These are phyloP conservation scores for Primulina huaijiensis DNA, from an alignment of 257 asterid species.

Conservation along the genomic window DNA sequence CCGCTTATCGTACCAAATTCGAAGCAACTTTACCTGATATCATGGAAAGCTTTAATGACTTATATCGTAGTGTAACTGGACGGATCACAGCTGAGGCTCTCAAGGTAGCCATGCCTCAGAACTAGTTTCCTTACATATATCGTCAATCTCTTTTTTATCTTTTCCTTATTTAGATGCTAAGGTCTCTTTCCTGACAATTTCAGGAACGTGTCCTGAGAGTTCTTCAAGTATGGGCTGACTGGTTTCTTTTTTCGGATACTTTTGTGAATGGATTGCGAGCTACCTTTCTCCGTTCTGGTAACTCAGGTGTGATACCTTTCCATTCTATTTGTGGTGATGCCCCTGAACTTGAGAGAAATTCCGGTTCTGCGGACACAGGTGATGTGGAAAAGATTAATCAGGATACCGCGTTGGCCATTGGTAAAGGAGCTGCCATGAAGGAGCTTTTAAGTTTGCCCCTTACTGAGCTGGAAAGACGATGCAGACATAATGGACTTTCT, in stretches of 20 bases:
- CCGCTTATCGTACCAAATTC: conserved; percentile 92
- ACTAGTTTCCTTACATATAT: neutral
- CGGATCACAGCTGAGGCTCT: conserved; percentile 96
- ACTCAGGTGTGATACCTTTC: conserved; percentile 71
- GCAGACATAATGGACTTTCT: conserved; percentile 85
- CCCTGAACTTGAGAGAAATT: conserved; percentile 69
- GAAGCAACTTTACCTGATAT: conserved; percentile 86
- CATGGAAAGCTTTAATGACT: conserved; percentile 93
- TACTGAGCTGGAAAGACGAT: conserved; percentile 81
- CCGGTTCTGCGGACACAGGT: conserved; percentile 46
- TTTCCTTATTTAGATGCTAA: conserved; percentile 26
- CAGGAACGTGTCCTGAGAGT: conserved; percentile 90
- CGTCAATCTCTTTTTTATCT: conserved; percentile 9
- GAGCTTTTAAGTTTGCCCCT: conserved; percentile 74
- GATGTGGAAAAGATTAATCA: conserved; percentile 53
- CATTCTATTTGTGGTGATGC: conserved; percentile 92
- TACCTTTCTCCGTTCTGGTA: conserved; percentile 80
- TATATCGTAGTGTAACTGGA: conserved; percentile 89
- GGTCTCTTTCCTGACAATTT: conserved; percentile 25
- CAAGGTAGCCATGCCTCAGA: conserved; percentile 44
- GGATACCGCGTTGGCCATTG: conserved; percentile 90
- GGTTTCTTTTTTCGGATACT: conserved; percentile 93
- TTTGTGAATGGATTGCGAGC: conserved; percentile 91
- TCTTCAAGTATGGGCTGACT: conserved; percentile 95
- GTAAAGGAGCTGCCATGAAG: conserved; percentile 86